Percentiles rank a stretch among this genome's conserved stretches.
phyloP scores from a whole-genome alignment of 1,284 basidiomycete species.

The Fistulinella cinereoalba region DNA sequence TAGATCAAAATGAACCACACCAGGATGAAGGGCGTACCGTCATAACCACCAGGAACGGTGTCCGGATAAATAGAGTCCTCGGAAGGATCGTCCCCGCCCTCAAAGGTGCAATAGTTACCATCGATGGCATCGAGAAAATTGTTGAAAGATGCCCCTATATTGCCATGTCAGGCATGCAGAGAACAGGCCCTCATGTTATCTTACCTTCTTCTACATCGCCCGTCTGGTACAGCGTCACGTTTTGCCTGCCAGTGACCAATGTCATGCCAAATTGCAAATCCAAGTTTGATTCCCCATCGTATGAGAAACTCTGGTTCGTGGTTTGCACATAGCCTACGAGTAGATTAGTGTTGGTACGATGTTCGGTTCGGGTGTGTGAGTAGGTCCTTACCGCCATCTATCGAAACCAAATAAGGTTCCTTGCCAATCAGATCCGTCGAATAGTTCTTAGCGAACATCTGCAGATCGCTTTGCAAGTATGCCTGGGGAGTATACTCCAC shows the following conservation, averaged over 20 bases:
- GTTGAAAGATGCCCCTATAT: slow-evolving; percentile 43
- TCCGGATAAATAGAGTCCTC: slow-evolving; percentile 54
- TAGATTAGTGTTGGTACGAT: no score
- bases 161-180: not conserved
- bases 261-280: slow-evolving; percentile 52
- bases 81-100: slow-evolving; percentile 55
- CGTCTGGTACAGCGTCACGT: slow-evolving; percentile 45
- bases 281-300: slow-evolving; percentile 53
- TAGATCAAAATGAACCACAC: not conserved
- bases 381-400: slow-evolving; percentile 43
- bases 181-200: not conserved
- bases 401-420: slow-evolving; percentile 36
- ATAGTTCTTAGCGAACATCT: slow-evolving; percentile 42
- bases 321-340: slow-evolving; percentile 32
- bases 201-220: slow-evolving; percentile 42
- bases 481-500: slow-evolving; percentile 50
- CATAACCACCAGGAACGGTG: slow-evolving; percentile 41
- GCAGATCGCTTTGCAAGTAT: slow-evolving; percentile 43
- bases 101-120: slow-evolving; percentile 55
- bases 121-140: slow-evolving; percentile 48
- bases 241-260: slow-evolving; percentile 39
- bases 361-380: no score
- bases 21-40: slow-evolving; percentile 3
- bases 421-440: slow-evolving; percentile 36
- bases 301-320: slow-evolving; percentile 32